Evolutionary conservation across 331 rosid genomes (phyloP).

Genomic region (Cydonia oblonga): DNA sequence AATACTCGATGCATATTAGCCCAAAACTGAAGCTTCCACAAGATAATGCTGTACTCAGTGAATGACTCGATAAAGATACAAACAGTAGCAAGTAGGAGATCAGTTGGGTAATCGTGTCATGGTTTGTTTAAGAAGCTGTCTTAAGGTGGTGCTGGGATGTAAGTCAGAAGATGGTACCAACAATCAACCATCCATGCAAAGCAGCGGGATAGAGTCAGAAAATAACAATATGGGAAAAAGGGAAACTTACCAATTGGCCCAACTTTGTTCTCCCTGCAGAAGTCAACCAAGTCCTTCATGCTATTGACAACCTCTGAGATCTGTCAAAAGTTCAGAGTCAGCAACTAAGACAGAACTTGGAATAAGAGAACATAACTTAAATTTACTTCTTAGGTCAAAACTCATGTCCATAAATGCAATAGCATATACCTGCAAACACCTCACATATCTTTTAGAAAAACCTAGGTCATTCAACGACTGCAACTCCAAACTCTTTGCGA

Average conservation of each 20-base stretch:
- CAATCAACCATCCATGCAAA: not conserved
- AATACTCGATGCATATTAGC: not conserved
- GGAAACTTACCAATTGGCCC: conserved; percentile 69
- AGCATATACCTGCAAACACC: conserved; percentile 82
- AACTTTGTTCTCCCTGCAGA: conserved; percentile 52
- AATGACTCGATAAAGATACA: not conserved
- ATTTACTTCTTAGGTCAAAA: not conserved
- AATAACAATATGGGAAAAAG: not conserved
- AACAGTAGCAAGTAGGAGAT: not conserved
- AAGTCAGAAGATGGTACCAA: not conserved
- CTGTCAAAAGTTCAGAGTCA: conserved; percentile 28
- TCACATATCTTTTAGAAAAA: conserved; percentile 92
- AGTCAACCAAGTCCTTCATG: conserved; percentile 92
- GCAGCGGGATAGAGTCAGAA: not conserved
- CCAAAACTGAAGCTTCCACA: not conserved
- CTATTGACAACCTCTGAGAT: conserved; percentile 91
- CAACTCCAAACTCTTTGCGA: conserved; percentile 79
- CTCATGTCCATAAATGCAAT: not conserved
- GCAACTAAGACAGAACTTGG: not conserved
- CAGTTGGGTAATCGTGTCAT: not conserved
- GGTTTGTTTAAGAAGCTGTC: not conserved
- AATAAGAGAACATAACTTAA: not conserved
- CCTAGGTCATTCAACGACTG: conserved; percentile 89
- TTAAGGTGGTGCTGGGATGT: not conserved
- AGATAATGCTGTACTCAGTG: not conserved